phyloP scores from a whole-genome alignment of 768 basidiomycete genomes.

The Neoboletus brunneissimus region DNA sequence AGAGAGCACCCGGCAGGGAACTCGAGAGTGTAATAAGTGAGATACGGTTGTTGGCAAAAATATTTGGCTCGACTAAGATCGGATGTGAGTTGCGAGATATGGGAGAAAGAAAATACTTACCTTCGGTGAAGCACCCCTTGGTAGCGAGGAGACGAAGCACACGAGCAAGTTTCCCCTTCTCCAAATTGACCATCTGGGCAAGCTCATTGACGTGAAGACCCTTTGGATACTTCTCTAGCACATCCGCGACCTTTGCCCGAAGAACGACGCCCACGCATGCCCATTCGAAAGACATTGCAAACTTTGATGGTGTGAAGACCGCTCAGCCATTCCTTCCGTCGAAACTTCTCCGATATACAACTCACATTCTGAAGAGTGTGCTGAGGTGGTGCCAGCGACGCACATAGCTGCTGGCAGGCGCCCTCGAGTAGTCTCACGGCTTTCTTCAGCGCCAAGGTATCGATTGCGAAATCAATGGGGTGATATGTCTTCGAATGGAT shows the following conservation, averaged over 20 bases:
- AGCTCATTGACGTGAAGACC: slow-evolving; percentile 30
- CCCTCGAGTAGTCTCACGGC: slow-evolving; percentile 28
- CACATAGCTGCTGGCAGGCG: slow-evolving; percentile 28
- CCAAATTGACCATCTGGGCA: slow-evolving; percentile 21
- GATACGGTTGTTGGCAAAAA: slow-evolving; percentile 35
- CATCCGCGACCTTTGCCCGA: slow-evolving; percentile 29
- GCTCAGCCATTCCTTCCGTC: background rate
- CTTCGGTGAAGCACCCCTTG: slow-evolving; percentile 32
- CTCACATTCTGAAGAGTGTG: slow-evolving; percentile 28
- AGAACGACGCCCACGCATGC: slow-evolving; percentile 25
- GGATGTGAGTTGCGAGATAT: background rate
- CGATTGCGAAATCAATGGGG: slow-evolving; percentile 21
- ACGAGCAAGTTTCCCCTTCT: slow-evolving; percentile 29
- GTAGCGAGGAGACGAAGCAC: slow-evolving; percentile 31
- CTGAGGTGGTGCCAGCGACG: slow-evolving; percentile 27
- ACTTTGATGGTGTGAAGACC: background rate
- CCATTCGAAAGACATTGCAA: slow-evolving; percentile 25
- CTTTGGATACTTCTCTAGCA: slow-evolving; percentile 21
- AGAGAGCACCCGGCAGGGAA: slow-evolving; percentile 10
- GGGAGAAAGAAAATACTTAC: slow-evolving; percentile 1
- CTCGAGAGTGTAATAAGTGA: slow-evolving; percentile 26
- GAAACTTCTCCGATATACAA: background rate
- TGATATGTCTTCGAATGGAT: slow-evolving; percentile 22
- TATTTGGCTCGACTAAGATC: slow-evolving; percentile 22
- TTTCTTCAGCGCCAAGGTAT: slow-evolving; percentile 23